A percentile compares a stretch with the other conserved stretches of the same genome.
These are phyloP conservation scores for Endoconidiophora polonica DNA, from an alignment of 2,329 filamentous ascomycete species.

Conservation along the genomic window DNA sequence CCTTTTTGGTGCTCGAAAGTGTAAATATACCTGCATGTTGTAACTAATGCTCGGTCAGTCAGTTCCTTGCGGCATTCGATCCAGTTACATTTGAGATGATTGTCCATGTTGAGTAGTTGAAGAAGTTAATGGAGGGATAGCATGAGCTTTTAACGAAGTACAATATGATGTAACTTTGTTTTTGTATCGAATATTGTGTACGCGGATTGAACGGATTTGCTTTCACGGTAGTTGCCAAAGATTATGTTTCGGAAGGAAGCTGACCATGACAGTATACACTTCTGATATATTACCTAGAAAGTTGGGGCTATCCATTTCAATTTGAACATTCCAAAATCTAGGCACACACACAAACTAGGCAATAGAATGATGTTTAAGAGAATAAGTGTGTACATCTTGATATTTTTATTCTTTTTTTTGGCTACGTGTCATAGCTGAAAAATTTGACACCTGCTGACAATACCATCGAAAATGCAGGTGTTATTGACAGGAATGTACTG, in stretches of 20 bases:
- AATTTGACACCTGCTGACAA: conserved; percentile 43
- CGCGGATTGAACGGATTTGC: neutral
- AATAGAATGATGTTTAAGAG: too few relatives aligned
- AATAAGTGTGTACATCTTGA: neutral
- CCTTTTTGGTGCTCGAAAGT: neutral
- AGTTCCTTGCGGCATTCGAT: conserved; percentile 59
- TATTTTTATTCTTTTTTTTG: neutral
- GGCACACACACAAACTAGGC: too few relatives aligned
- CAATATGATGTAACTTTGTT: too few relatives aligned
- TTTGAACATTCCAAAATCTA: too few relatives aligned
- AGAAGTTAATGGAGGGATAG: neutral
- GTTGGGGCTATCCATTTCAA: too few relatives aligned
- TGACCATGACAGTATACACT: too few relatives aligned
- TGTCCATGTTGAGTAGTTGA: conserved; percentile 42
- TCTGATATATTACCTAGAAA: too few relatives aligned
- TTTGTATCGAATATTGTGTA: neutral
- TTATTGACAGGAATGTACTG: conserved; percentile 59
- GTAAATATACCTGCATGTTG: conserved; percentile 57
- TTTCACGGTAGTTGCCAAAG: too few relatives aligned
- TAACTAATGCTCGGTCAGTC: conserved; percentile 59
- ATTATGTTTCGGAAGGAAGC: too few relatives aligned
- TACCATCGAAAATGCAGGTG: conserved; percentile 54
- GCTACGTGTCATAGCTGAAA: conserved; percentile 17
- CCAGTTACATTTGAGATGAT: conserved; percentile 60
- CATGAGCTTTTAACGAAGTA: too few relatives aligned